Base-by-base conservation (phyloP, 495 filamentous ascomycete genomes). In the Penicillium coffeae region DNA sequence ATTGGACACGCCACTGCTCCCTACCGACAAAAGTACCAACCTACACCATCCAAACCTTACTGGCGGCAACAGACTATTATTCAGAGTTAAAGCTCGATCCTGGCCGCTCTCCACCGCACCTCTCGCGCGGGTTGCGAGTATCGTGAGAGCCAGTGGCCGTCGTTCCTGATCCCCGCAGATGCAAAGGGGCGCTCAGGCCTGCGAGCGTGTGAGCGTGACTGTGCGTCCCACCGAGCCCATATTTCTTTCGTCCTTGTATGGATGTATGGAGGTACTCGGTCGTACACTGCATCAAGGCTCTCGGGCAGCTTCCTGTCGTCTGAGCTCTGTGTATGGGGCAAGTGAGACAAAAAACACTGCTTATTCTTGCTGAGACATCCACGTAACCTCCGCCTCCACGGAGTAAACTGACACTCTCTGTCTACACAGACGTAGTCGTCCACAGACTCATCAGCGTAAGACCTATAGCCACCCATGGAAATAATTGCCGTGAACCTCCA, bases 101-200 rank as follows among this genome's bases (percentile, higher is more conserved):
- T n/a, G n/a, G n/a, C n/a, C n/a, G n/a, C n/a, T n/a, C n/a, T n/a
- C n/a, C n/a, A n/a, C n/a, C n/a, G n/a, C n/a, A n/a, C n/a, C n/a
- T n/a, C n/a, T n/a, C n/a, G n/a, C n/a, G n/a, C n/a, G n/a, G n/a
- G n/a, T n/a, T n/a, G n/a, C n/a, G n/a, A n/a, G n/a, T n/a, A n/a
- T n/a, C n/a, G n/a, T n/a, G n/a, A 51, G 39, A 56, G 52, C 65
- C 65, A 69, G 57, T 68, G 50, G 59, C 48, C 55, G 48, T 49
- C 48, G 63, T 62, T 65, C 63, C 63, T 66, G 47, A 13, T 51
- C 54, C 58, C 59, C 63, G 57, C 57, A 13, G 37, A 48, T 51
- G 55, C 55, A 46, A 19, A 21, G 30, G 39, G 16, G 50, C 58
- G 58, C 58, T 61, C 48, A 55, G 58, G 40, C 58, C 58, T 27